These are phyloP conservation scores for Russula lepida DNA, from an alignment of 768 basidiomycete genomes.

Conservation along the genomic window DNA sequence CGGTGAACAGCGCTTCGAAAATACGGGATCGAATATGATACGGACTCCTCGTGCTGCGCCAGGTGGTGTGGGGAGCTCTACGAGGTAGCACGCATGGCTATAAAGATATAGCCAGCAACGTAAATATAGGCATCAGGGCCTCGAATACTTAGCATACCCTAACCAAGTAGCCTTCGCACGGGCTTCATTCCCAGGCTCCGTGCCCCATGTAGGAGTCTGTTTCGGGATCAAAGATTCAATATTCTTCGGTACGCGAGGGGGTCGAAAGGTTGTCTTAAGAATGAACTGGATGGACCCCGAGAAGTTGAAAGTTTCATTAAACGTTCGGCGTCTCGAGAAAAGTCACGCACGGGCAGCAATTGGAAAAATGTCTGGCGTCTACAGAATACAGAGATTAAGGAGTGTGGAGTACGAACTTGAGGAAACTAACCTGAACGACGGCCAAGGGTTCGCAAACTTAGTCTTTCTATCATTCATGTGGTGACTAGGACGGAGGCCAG, in stretches of 20 bases:
- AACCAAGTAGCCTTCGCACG: constrained; percentile 20
- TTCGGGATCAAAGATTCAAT: constrained; percentile 16
- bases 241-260: not conserved
- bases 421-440: constrained; percentile 15
- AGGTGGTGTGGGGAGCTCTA: constrained; percentile 30
- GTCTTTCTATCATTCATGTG: constrained; percentile 15
- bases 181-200: not conserved
- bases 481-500: constrained; percentile 15
- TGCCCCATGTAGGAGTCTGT: constrained; percentile 16
- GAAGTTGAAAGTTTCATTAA: not conserved
- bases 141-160: constrained; percentile 8
- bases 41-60: constrained; percentile 31
- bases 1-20: constrained; percentile 32
- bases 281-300: constrained; percentile 1
- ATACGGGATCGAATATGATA: constrained; percentile 33
- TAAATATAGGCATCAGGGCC: not conserved
- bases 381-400: not conserved
- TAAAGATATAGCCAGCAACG: not conserved
- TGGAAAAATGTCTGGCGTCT: not conserved
- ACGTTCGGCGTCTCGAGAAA: not conserved
- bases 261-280: not conserved
- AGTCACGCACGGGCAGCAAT: constrained; percentile 5
- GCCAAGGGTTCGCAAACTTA: constrained; percentile 19
- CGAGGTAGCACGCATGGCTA: constrained; percentile 34
- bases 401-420: not conserved